A percentile compares a stretch with the other conserved stretches of the same genome.
Evolutionary conservation across 176 grass and related monocot genomes (phyloP).

Genomic region (Themeda triandra): DNA sequence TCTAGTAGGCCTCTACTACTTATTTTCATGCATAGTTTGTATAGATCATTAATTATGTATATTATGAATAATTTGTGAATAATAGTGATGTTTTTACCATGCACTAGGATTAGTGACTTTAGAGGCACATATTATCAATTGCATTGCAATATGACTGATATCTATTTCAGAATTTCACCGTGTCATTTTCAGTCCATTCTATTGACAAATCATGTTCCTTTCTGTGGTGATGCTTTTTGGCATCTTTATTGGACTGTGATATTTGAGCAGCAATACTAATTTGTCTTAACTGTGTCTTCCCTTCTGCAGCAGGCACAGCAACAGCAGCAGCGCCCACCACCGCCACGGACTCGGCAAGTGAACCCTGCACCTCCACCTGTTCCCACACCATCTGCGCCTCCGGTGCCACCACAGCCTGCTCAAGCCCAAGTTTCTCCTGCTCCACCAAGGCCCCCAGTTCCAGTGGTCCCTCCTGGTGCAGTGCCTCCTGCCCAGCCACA

Average conservation of each 20-base stretch:
- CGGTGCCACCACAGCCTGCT: constrained; percentile 12
- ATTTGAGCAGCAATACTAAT: too few relatives aligned
- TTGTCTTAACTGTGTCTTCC: neutral
- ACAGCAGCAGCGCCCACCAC: constrained; percentile 44
- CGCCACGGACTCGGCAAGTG: constrained; percentile 28
- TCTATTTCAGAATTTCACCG: neutral
- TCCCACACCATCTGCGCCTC: constrained; percentile 27
- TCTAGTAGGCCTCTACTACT: neutral
- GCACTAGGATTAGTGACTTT: neutral
- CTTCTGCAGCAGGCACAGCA: constrained; percentile 50
- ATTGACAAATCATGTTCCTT: neutral
- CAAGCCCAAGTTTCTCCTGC: constrained; percentile 34
- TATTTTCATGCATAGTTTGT: neutral
- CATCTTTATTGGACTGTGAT: neutral
- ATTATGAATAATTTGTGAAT: neutral
- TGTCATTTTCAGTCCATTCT: neutral
- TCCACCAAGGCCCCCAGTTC: constrained; percentile 17
- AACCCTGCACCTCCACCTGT: constrained; percentile 30
- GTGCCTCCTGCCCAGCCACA: constrained; percentile 26
- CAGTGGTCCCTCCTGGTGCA: constrained; percentile 33
- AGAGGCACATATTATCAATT: neutral
- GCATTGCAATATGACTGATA: neutral
- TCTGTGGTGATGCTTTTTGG: neutral
- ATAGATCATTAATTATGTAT: neutral
- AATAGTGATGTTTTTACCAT: neutral